phyloP scores from a whole-genome alignment of 2,329 filamentous ascomycete species.

The Rutstroemia sydowiana region DNA sequence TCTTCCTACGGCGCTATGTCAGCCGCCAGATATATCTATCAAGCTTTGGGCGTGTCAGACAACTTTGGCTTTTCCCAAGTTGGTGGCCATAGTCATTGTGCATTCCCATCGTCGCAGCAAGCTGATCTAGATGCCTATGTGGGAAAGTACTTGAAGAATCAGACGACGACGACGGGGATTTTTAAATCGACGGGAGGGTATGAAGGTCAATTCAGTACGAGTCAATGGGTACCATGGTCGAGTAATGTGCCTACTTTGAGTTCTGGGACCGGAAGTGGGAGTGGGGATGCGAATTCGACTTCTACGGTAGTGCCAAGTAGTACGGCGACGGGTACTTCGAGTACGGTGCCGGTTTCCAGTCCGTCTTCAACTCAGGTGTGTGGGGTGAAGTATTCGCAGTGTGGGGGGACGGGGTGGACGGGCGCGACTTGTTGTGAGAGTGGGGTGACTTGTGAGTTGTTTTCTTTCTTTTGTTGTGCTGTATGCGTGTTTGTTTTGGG shows the following conservation, averaged over 20 bases:
- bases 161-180: neutral
- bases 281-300: too few relatives aligned
- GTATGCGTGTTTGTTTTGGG: neutral
- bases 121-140: constrained; percentile 42
- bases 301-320: neutral
- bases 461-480: neutral
- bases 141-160: constrained; percentile 35
- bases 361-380: neutral
- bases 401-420: neutral
- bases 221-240: neutral
- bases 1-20: constrained; percentile 47
- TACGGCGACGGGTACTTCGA: neutral
- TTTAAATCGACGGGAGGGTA: neutral
- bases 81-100: constrained; percentile 42
- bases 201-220: neutral
- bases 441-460: neutral
- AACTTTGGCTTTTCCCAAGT: constrained; percentile 45
- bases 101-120: constrained; percentile 40
- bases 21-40: constrained; percentile 45
- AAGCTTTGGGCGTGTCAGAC: constrained; percentile 44
- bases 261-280: neutral
- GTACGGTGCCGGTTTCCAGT: neutral
- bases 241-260: neutral
- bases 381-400: neutral
- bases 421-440: neutral